Percentiles rank a stretch among this genome's conserved stretches.
phyloP scores from a whole-genome alignment of 73 alveolate genomes.

The Tetrahymena elliotti region DNA sequence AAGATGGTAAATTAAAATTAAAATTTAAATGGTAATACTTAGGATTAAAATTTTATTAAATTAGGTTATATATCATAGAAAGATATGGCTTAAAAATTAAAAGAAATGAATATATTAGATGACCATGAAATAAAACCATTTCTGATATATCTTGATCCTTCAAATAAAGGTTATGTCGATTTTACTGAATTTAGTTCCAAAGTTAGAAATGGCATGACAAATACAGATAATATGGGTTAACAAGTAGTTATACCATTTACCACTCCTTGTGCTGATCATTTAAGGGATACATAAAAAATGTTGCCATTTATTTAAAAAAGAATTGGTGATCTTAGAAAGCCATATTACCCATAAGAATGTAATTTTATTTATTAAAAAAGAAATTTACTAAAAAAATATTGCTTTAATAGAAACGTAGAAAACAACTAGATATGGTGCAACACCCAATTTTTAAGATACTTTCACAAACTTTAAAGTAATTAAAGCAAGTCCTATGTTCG shows the following conservation, averaged over 20 bases:
- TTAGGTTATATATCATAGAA: conserved; percentile 29
- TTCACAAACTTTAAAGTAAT: conserved; percentile 2
- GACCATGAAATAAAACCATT: conserved; percentile 9
- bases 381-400: neutral
- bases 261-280: conserved; percentile 20
- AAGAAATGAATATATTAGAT: conserved; percentile 14
- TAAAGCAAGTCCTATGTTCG: neutral
- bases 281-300: conserved; percentile 15
- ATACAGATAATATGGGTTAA: neutral
- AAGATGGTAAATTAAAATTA: conserved; percentile 19
- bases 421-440: conserved; percentile 26
- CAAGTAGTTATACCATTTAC: conserved; percentile 6
- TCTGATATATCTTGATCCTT: conserved; percentile 23
- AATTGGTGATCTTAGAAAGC: neutral
- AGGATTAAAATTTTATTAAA: too few species aligned
- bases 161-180: conserved; percentile 16
- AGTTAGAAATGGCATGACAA: conserved; percentile 31
- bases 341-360: neutral
- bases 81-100: conserved; percentile 12
- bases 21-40: too few species aligned
- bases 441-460: conserved; percentile 31
- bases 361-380: neutral
- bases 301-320: conserved; percentile 4
- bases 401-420: neutral
- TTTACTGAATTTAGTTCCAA: conserved; percentile 19